Conservation (phyloP, 352 stramenopile species). For the Hyaloperonospora brassicae region DNA sequence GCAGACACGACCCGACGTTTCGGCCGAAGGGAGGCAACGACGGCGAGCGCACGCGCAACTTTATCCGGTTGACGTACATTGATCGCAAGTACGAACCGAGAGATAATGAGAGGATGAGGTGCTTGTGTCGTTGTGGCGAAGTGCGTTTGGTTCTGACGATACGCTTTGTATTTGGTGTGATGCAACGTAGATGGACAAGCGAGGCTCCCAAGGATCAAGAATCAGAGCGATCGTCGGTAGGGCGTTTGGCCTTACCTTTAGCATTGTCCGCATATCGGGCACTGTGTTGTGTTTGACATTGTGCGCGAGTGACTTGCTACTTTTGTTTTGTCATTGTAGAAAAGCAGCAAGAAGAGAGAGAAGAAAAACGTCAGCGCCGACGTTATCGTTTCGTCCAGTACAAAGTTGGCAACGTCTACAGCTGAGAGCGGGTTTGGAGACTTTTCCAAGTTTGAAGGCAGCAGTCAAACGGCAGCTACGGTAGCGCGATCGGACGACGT, state of each 20-base stretch:
- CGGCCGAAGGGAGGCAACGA: slow-evolving; percentile 62
- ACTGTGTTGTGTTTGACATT: slow-evolving; percentile 1
- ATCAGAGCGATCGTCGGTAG: slow-evolving; percentile 31
- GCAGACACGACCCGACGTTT: slow-evolving; percentile 75
- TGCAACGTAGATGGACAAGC: slow-evolving; percentile 54
- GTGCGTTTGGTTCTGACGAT: neutral
- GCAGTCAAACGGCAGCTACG: slow-evolving; percentile 24
- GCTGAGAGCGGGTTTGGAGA: slow-evolving; percentile 48
- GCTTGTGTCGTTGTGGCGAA: neutral
- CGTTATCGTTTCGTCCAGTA: slow-evolving; percentile 42
- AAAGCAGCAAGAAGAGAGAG: slow-evolving; percentile 40
- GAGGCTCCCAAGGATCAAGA: slow-evolving; percentile 52
- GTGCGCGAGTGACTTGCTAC: neutral
- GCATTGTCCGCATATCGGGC: too few relatives aligned
- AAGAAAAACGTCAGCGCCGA: slow-evolving; percentile 31
- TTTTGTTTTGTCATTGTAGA: slow-evolving; percentile 15
- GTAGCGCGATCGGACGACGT: slow-evolving; percentile 34
- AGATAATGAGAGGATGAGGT: neutral
- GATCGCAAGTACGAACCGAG: slow-evolving; percentile 61
- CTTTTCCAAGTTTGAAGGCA: slow-evolving; percentile 63
- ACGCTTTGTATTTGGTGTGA: neutral
- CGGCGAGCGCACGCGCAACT: slow-evolving; percentile 81
- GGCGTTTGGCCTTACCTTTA: slow-evolving; percentile 3
- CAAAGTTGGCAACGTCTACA: slow-evolving; percentile 20
- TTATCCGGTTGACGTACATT: slow-evolving; percentile 83